Percentiles rank a stretch among this genome's conserved stretches.
These are phyloP conservation scores for Coffea eugenioides DNA, from an alignment of 257 asterid genomes.

Conservation along the genomic window DNA sequence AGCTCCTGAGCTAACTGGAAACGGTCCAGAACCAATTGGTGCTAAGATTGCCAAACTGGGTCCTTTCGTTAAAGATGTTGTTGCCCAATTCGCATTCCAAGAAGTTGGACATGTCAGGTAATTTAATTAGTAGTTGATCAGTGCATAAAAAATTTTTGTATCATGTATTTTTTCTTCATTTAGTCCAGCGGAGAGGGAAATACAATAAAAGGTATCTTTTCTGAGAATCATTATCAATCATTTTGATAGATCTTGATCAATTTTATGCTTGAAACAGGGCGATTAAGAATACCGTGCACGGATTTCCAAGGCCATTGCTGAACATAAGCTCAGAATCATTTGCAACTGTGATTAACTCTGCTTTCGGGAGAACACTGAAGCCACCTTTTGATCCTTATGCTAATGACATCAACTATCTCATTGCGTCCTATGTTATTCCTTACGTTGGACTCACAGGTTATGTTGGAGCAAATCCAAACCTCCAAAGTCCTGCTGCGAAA, in stretches of 20 bases:
- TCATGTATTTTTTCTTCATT: neutral
- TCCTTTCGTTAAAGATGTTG: slow-evolving; percentile 47
- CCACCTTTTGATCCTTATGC: slow-evolving; percentile 91
- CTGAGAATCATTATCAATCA: neutral
- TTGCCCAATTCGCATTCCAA: slow-evolving; percentile 75
- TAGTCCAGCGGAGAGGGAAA: too few species aligned
- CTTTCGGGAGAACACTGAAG: slow-evolving; percentile 38
- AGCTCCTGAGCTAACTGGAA: slow-evolving; percentile 50
- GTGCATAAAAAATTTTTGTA: neutral
- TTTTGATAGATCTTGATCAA: neutral
- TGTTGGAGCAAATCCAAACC: slow-evolving; percentile 80
- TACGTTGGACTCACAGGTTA: slow-evolving; percentile 80
- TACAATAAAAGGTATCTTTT: too few species aligned
- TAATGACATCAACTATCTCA: slow-evolving; percentile 63
- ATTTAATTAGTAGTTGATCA: neutral
- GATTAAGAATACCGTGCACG: slow-evolving; percentile 52
- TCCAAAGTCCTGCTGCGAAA: slow-evolving; percentile 46
- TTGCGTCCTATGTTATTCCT: slow-evolving; percentile 49
- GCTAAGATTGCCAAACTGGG: slow-evolving; percentile 43
- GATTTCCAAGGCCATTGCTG: slow-evolving; percentile 76
- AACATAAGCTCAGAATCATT: slow-evolving; percentile 54
- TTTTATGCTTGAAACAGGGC: slow-evolving; percentile 43
- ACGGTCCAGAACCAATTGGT: slow-evolving; percentile 73
- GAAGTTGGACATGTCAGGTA: slow-evolving; percentile 91
- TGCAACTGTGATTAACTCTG: slow-evolving; percentile 58